Evolutionary conservation across 2,329 filamentous ascomycete genomes (phyloP).

Genomic region (Thelonectria olida): DNA sequence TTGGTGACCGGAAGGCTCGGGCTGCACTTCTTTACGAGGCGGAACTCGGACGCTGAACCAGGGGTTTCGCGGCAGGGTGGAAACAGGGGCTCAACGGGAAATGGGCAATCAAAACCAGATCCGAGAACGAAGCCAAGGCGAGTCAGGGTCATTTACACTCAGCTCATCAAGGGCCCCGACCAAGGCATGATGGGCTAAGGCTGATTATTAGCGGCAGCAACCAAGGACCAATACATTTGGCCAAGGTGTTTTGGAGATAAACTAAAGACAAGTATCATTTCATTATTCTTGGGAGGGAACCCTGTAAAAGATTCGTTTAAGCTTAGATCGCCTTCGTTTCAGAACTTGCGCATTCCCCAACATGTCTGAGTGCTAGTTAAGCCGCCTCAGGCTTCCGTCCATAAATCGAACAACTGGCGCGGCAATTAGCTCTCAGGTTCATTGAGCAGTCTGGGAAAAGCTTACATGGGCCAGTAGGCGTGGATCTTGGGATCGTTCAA

Average conservation of each 20-base stretch:
- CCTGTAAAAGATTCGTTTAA: too few relatives aligned
- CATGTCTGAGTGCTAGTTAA: too few relatives aligned
- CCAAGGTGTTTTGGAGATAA: too few relatives aligned
- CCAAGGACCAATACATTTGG: too few relatives aligned
- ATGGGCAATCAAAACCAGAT: not conserved
- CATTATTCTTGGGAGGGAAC: too few relatives aligned
- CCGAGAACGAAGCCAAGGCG: not conserved
- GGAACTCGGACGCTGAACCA: not conserved
- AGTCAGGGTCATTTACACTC: not conserved
- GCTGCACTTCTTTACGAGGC: not conserved
- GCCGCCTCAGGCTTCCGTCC: not conserved
- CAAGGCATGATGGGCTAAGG: too few relatives aligned
- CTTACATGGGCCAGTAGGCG: slow-evolving; percentile 28
- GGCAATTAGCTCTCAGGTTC: not conserved
- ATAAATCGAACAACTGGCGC: not conserved
- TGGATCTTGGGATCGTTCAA: slow-evolving; percentile 17
- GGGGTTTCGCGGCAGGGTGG: too few relatives aligned
- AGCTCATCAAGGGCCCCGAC: not conserved
- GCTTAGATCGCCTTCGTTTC: too few relatives aligned
- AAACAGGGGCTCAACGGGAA: not conserved
- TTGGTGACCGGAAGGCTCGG: not conserved
- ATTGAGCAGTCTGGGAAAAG: not conserved
- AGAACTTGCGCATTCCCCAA: too few relatives aligned
- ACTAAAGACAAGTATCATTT: too few relatives aligned
- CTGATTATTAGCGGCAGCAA: too few relatives aligned